Evolutionary conservation across 148 eudicot species (phyloP).

Genomic region (Nepenthes mirabilis): DNA sequence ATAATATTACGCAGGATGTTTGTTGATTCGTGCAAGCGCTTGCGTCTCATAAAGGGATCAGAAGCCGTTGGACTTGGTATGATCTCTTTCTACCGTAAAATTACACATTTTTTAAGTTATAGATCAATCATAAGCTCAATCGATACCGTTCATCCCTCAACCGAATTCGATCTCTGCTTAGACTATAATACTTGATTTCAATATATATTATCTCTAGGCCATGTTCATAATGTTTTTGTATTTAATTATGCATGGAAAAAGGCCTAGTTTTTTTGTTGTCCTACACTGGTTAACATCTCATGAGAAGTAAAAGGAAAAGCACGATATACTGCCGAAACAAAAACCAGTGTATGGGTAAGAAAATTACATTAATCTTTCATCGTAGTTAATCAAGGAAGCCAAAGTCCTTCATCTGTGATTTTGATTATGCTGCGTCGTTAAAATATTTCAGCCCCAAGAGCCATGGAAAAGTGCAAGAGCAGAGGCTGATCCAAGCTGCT

Average conservation of each 20-base stretch:
- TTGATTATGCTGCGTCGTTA: background rate
- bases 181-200: no score
- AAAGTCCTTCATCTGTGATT: no score
- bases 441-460: constrained; percentile 46
- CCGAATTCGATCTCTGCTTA: no score
- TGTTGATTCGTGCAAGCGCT: constrained; percentile 59
- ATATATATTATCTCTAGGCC: background rate
- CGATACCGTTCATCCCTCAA: no score
- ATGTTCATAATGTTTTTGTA: background rate
- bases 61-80: constrained; percentile 70
- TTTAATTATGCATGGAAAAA: background rate
- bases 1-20: constrained; percentile 39
- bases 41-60: constrained; percentile 69
- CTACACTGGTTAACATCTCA: background rate
- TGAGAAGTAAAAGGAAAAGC: no score
- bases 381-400: background rate
- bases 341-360: no score
- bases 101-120: background rate
- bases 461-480: constrained; percentile 70
- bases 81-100: background rate
- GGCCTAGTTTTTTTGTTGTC: no score
- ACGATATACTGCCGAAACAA: no score
- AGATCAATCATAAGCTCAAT: no score
- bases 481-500: constrained; percentile 28
- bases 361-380: background rate